Base-by-base conservation (phyloP, 2,329 filamentous ascomycete genomes). In the Trichoderma cornu-damae region DNA sequence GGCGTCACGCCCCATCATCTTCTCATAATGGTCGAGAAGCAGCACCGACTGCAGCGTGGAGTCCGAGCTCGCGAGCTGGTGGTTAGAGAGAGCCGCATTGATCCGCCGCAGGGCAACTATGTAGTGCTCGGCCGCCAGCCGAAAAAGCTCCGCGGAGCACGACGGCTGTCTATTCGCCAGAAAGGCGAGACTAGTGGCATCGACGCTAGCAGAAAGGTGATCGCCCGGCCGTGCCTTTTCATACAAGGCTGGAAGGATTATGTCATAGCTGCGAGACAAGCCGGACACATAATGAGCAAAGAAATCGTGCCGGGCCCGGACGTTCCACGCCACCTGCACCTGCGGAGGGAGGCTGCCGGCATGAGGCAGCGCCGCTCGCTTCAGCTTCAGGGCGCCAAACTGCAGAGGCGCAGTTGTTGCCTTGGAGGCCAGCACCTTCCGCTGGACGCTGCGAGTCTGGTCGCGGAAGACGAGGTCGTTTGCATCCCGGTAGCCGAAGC, bases 11-110 rank as follows among this genome's bases (percentile, higher is more conserved):
- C 59, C 56, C 24, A 61, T 60, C 40, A 68, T 63, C 57, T 67
- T 68, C 59, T 68, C 66, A 42, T 64, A 68, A 32, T 66, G 60
- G 35, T 68, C 66, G 6, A 68, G 63, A 8, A 68, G 61, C 5
- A 68, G 48, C 2, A 66, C 55, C 2, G 66, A 61, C 40, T 67
- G 66, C 0, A 68, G 50, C 3, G 59, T 61, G 14, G 59, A 62
- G 7, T 65, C 62, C 2, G 55, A 35, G 8, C 42, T 24, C 1
- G 60, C 52, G 2, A 55, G 18, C 9, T 52, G 34, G 3, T 20
- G 59, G 14, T 30, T n/a, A 2, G 55, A 43, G 12, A 58, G 44
- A 16, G 59, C 56, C 12, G 46, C 43, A 14, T 60, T 60, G 16
- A 58, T 22, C 6, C 49, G 48, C 42, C 44, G 47, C 11, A 57